A percentile compares a stretch with the other conserved stretches of the same genome.
Evolutionary conservation across 2,329 filamentous ascomycete species (phyloP).

Genomic region (Magnaporthiopsis incrustans): DNA sequence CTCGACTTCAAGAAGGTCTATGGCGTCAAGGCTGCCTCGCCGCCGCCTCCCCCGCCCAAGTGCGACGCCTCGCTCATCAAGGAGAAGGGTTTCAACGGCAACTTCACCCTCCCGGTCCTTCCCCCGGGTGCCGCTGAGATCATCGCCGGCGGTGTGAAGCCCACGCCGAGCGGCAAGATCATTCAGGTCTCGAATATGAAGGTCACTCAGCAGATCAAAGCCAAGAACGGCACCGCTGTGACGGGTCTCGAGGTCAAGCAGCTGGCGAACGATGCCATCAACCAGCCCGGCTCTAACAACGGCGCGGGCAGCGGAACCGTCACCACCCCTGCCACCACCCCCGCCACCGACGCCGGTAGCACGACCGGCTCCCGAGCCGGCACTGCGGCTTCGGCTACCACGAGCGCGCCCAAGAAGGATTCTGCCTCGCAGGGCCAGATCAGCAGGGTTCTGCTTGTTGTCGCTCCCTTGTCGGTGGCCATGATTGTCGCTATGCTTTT

Average conservation of each 20-base stretch:
- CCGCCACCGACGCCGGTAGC: not conserved
- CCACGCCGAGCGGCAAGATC: slow-evolving; percentile 57
- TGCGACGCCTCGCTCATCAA: slow-evolving; percentile 64
- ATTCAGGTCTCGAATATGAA: slow-evolving; percentile 48
- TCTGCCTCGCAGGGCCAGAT: not conserved
- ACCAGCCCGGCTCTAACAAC: slow-evolving; percentile 37
- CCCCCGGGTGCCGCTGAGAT: slow-evolving; percentile 62
- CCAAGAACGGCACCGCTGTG: slow-evolving; percentile 52
- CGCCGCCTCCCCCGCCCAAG: slow-evolving; percentile 43
- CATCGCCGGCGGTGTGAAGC: slow-evolving; percentile 67
- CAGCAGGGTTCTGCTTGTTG: not conserved
- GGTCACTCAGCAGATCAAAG: slow-evolving; percentile 50
- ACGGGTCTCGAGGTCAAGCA: slow-evolving; percentile 39
- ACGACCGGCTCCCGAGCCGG: not conserved
- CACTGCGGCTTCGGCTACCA: not conserved
- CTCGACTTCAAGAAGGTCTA: slow-evolving; percentile 65
- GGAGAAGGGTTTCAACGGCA: slow-evolving; percentile 59
- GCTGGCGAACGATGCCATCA: slow-evolving; percentile 34
- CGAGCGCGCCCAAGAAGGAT: not conserved
- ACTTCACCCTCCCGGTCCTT: slow-evolving; percentile 67
- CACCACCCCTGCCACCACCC: not conserved
- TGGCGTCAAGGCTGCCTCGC: slow-evolving; percentile 47
- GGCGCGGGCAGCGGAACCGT: not conserved
- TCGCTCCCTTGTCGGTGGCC: not conserved
- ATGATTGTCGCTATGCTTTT: not conserved